These are phyloP conservation scores for Pythium pyrilobum DNA, from an alignment of 352 stramenopile genomes.

Conservation along the genomic window DNA sequence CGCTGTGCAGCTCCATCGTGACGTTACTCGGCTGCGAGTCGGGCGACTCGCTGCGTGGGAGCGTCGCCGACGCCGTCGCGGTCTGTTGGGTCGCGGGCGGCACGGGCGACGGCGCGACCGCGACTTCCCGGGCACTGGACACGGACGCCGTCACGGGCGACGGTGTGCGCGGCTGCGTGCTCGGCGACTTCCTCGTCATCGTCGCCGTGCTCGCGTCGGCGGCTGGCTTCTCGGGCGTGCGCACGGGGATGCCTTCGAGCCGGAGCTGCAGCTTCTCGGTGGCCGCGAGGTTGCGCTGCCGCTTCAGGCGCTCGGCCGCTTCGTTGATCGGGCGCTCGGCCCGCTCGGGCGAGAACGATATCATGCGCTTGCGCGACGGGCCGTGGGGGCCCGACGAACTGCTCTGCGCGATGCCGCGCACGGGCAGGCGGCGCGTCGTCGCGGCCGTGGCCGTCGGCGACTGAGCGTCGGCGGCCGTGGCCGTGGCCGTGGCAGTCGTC, in stretches of 20 bases:
- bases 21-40: neutral
- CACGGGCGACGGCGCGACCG: conserved; percentile 4
- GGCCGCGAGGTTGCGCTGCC: conserved; percentile 69
- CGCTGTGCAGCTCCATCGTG: conserved; percentile 8
- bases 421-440: conserved; percentile 7
- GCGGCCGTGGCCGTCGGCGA: neutral
- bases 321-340: conserved; percentile 45
- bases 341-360: conserved; percentile 73
- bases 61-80: neutral
- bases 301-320: conserved; percentile 43
- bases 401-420: conserved; percentile 61
- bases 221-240: conserved; percentile 17
- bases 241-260: conserved; percentile 43
- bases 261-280: conserved; percentile 64
- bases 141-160: conserved; percentile 1
- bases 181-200: neutral
- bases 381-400: conserved; percentile 29
- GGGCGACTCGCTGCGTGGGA: conserved; percentile 6
- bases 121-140: neutral
- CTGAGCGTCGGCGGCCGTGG: neutral
- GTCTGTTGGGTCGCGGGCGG: neutral
- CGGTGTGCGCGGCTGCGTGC: neutral
- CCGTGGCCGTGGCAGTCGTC: neutral
- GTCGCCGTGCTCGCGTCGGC: neutral
- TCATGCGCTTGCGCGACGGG: conserved; percentile 71